phyloP scores from a whole-genome alignment of 257 asterid species.

The Nicotiana sylvestris region DNA sequence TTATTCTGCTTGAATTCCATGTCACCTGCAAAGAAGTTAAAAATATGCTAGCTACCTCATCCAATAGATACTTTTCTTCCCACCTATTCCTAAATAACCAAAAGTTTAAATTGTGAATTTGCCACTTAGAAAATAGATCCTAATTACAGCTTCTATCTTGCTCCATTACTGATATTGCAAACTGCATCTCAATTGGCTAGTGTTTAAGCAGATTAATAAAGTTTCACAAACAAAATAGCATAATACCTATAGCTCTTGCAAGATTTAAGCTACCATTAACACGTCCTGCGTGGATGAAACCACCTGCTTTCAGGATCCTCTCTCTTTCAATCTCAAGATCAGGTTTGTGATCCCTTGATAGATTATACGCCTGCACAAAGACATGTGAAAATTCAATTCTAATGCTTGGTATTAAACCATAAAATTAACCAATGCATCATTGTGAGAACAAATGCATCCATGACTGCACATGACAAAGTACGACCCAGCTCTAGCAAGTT shows the following conservation, averaged over 20 bases:
- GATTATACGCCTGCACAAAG: constrained; percentile 71
- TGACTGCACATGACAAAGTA: neutral
- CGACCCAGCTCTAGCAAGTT: neutral
- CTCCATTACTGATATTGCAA: neutral
- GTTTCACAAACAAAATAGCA: constrained; percentile 9
- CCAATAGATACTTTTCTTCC: neutral
- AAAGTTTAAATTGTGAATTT: neutral
- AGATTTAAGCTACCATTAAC: constrained; percentile 95
- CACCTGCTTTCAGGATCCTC: constrained; percentile 89
- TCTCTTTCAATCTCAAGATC: constrained; percentile 91
- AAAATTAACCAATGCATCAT: neutral
- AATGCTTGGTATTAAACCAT: neutral
- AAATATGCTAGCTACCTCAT: neutral
- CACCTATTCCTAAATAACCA: neutral
- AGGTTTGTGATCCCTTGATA: constrained; percentile 97
- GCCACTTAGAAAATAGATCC: neutral
- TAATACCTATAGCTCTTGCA: constrained; percentile 89
- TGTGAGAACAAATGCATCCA: neutral
- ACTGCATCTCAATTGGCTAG: neutral
- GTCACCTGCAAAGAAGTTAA: constrained; percentile 59
- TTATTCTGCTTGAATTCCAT: constrained; percentile 99
- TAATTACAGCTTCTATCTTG: neutral
- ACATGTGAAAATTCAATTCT: neutral
- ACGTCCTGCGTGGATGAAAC: constrained; percentile 94
- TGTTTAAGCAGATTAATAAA: neutral